Conservation (phyloP, 1,284 basidiomycete genomes). For the Apiotrichum porosum region DNA sequence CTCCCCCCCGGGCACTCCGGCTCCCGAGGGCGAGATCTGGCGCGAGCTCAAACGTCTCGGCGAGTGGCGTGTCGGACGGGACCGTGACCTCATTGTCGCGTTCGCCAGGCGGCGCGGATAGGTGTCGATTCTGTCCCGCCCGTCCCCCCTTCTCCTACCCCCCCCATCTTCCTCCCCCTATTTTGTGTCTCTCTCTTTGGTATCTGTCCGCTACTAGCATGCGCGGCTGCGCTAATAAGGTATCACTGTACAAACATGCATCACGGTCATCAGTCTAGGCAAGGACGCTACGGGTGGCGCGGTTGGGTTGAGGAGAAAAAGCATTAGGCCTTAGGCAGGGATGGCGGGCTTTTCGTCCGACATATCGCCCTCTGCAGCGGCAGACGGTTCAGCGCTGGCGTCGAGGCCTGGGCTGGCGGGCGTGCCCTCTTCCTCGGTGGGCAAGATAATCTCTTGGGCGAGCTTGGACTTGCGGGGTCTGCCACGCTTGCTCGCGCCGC, state of each 20-base stretch:
- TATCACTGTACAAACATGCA: slow-evolving; percentile 15
- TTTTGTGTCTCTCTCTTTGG: too few relatives aligned
- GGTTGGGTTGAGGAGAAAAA: too few relatives aligned
- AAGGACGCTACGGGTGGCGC: too few relatives aligned
- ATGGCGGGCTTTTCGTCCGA: slow-evolving; percentile 1
- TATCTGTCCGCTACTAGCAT: too few relatives aligned
- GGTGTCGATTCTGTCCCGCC: too few relatives aligned
- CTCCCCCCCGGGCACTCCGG: slow-evolving; percentile 55
- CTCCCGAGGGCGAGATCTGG: slow-evolving; percentile 57
- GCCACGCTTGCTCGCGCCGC: slow-evolving; percentile 2
- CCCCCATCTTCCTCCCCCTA: too few relatives aligned
- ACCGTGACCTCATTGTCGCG: slow-evolving; percentile 53
- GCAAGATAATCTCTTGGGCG: slow-evolving; percentile 42
- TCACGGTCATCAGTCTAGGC: slow-evolving; percentile 3
- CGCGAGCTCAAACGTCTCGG: slow-evolving; percentile 72
- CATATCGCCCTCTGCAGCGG: too few relatives aligned
- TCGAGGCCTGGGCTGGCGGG: neutral
- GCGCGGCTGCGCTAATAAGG: neutral
- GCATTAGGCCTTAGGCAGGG: neutral
- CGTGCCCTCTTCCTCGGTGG: slow-evolving; percentile 8
- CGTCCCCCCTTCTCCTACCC: too few relatives aligned
- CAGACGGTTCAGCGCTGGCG: neutral
- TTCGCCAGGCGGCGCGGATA: slow-evolving; percentile 23
- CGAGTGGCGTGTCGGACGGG: slow-evolving; percentile 52
- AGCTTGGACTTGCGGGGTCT: slow-evolving; percentile 40